phyloP scores from a whole-genome alignment of 345 rosid genomes.

The Eucalyptus caleyi region DNA sequence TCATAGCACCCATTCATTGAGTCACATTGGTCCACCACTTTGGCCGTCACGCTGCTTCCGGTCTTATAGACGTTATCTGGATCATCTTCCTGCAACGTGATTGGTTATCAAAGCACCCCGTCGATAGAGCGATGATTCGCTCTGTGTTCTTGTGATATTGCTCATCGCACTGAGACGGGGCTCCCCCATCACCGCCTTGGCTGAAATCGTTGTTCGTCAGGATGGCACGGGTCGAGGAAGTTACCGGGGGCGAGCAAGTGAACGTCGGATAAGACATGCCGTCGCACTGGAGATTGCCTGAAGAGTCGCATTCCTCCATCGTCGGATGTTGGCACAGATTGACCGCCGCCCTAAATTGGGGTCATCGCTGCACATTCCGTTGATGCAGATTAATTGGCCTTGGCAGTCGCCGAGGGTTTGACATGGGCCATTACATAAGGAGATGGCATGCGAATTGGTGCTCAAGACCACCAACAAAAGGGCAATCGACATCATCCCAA shows the following conservation, averaged over 20 bases:
- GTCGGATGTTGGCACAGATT: background rate
- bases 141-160: conserved; percentile 1
- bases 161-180: conserved; percentile 7
- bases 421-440: conserved; percentile 21
- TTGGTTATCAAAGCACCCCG: conserved; percentile 4
- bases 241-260: conserved; percentile 19
- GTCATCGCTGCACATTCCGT: conserved; percentile 18
- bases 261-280: background rate
- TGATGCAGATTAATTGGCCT: conserved; percentile 24
- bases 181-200: conserved; percentile 19
- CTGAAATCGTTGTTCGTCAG: conserved; percentile 22
- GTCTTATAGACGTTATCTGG: conserved; percentile 1
- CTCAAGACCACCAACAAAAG: background rate
- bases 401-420: conserved; percentile 12
- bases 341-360: background rate
- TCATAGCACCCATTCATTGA: conserved; percentile 13
- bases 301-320: background rate
- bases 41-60: conserved; percentile 5
- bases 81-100: conserved; percentile 19
- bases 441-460: conserved; percentile 5
- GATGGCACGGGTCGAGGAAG: conserved; percentile 3
- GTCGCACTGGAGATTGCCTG: background rate
- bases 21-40: conserved; percentile 36
- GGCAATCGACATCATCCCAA: background rate
- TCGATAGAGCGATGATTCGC: conserved; percentile 17